These are phyloP conservation scores for Drechslerella coelobrocha DNA, from an alignment of 2,329 filamentous ascomycete species.

Conservation along the genomic window DNA sequence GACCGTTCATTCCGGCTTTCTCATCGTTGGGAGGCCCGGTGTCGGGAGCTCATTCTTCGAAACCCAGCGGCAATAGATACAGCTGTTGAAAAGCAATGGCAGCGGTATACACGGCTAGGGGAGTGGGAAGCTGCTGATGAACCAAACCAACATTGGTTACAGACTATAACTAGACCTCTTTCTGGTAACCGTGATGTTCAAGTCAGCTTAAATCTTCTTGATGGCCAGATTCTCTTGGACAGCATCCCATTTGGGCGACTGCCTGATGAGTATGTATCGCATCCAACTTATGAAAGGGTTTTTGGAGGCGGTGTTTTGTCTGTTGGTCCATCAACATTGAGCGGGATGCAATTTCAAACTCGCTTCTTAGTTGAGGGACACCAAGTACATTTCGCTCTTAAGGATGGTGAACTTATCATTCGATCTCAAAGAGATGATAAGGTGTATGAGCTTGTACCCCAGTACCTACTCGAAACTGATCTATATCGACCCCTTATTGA, in stretches of 20 bases:
- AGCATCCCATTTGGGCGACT: conserved; percentile 63
- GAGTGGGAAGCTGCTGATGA: conserved; percentile 53
- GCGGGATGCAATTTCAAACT: conserved; percentile 58
- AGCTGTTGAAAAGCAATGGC: conserved; percentile 55
- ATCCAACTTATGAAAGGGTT: conserved; percentile 59
- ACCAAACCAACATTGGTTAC: conserved; percentile 57
- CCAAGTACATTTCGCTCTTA: conserved; percentile 54
- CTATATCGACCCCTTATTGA: conserved; percentile 58
- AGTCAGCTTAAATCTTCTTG: conserved; percentile 62
- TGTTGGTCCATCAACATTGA: conserved; percentile 57
- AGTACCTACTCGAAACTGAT: conserved; percentile 54
- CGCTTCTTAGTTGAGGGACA: conserved; percentile 32
- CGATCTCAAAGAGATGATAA: conserved; percentile 50
- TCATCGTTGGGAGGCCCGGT: conserved; percentile 42
- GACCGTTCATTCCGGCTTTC: conserved; percentile 40
- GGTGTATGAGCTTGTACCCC: conserved; percentile 56
- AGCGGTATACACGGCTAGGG: conserved; percentile 53
- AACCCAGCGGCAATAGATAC: conserved; percentile 53
- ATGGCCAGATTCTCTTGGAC: conserved; percentile 64
- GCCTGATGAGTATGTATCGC: conserved; percentile 60
- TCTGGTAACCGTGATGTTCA: conserved; percentile 33
- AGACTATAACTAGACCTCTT: conserved; percentile 50
- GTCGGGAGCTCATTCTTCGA: conserved; percentile 50
- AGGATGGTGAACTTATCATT: conserved; percentile 57
- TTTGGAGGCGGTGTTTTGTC: conserved; percentile 61